Base-by-base conservation (phyloP, 2,329 filamentous ascomycete genomes). In the Cladosporium colombiae region DNA sequence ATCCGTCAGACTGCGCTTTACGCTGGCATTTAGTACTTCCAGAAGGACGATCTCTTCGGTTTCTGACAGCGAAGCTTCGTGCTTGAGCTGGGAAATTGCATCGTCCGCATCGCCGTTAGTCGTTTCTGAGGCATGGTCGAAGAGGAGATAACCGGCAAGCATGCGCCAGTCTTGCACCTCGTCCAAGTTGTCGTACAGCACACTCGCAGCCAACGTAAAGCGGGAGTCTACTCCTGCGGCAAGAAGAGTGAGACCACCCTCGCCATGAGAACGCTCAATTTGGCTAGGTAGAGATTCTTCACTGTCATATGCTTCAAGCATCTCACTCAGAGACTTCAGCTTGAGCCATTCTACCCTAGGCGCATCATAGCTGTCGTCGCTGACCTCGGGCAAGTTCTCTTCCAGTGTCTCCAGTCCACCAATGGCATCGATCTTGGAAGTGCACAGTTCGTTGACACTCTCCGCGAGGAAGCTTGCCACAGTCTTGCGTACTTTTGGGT, bases 401-500 rank as follows among this genome's bases (percentile, higher is more conserved):
- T 91, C 87, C 10, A 97, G 81, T 0, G 82, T 85, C 70, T 95
- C 91, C 62, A 89, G 86, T 27, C 94, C 93, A 50, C 91, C 92
- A 65, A 97, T 86, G 63, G 95, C 90, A 67, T 98, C 93, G 3
- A 94, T 81, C 74, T 91, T 92, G 62, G 85, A 85, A 35, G 93
- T 89, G 69, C 92, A 92, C 3, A 90, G 84, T 73, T 97, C 93
- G 46, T 91, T 85, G 49, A 98, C 89, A 70, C 92, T 94, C 66
- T 92, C 91, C 21, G 91, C 89, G 73, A 99, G 98, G 82, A 99
- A 99, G 14, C 86, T 86, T 25, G 94, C 91, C 2, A 97, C 91
- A 2, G 94, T 90, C 78, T 93, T 96, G 64, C 95, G 91, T 35
- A 98, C 89, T 69, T 89, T 88, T 7, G 89, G 80, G 73, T 98